Base-by-base conservation (phyloP, 129 eudicot genomes). In the Arctium lappa region DNA sequence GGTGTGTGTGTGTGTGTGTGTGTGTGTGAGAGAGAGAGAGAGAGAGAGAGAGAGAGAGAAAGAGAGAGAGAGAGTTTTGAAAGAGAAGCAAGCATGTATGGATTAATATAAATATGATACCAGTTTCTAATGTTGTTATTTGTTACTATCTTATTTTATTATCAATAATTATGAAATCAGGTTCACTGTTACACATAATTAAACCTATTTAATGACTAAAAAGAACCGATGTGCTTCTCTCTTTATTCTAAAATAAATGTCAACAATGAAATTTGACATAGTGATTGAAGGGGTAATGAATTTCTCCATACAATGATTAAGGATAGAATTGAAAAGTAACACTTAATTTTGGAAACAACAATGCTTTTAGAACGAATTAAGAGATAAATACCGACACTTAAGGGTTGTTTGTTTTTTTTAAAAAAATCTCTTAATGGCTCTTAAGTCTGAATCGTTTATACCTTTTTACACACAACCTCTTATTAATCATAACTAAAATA, bases 1-100 rank as follows among this genome's bases (percentile, higher is more conserved):
- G 15, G 1, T 53, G 65, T 53, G 8, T 56, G 66, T 56, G 66
- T 56, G 66, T 60, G 29, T 60, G 66, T 4, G 29, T 13, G 66
- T 13, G 6, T 1, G 16, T 12, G 62, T 2, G 62, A 50, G n/a
- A 48, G 34, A 69, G 22, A 50, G 62, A 7, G 40, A 12, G 33
- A 33, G 27, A 69, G 77, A 22, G 33, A 38, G 33, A 60, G 73
- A 73, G 2, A 74, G 74, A 18, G 53, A 82, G 85, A n/a, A 70
- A 32, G 27, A 70, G 40, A 11, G 74, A 32, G 74, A 5, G 75
- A 31, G 73, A 68, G 73, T 32, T 33, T 42, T 56, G 69, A 72
- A 13, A 62, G 39, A 40, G 74, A 84, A 84, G 48, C 56, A 84
- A 84, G 48, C 48, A 78, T 31, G 74, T 70, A 2, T 66, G 34